Evolutionary conservation across 345 rosid genomes (phyloP), one percentile per base, ranked within the genome.

Genomic region (Zanthoxylum bungeanum): DNA sequence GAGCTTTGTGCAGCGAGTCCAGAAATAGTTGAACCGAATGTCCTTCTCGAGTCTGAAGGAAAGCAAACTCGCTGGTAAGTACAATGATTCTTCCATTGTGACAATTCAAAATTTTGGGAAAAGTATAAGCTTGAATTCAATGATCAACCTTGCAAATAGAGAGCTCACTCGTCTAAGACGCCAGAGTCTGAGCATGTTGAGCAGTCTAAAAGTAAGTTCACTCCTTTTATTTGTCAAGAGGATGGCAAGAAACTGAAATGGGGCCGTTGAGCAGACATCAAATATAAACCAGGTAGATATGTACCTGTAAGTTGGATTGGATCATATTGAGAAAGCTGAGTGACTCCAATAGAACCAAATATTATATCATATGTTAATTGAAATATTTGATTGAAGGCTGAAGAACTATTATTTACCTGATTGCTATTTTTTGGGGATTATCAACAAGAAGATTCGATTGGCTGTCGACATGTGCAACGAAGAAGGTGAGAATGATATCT

Each of bases 171-270:
- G 81, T 79, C 99, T 76, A 19, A 95, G 88, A 70, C 99, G 97
- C 99, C 99, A 95, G 80, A 95, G 87, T 72, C 99, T 82, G 47
- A 95, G 96, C 98, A 92, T 95, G 78, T 83, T 92, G 42, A 95
- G 99, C 46, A 90, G 70, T 72, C 87, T 83, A 64, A 90, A 80
- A 17, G 97, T 89, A 9, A 92, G 73, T 71, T 84, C 93, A 50
- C 88, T 84, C 49, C 86, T 77, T 53, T 92, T 79, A 70, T 87
- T 80, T 60, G 87, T 84, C 86, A 90, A 75, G 64, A 95, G 64
- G 37, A 89, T 81, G 59, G 87, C 87, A 63, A 92, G 28, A 25
- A 88, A 77, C 87, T 90, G 96, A 78, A 94, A 88, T 46, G 98
- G 98, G 19, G 86, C 91, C 1, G 98, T 94, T 1, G 98, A 94